phyloP scores from a whole-genome alignment of 2,329 filamentous ascomycete genomes.

The Seiridium unicorne region DNA sequence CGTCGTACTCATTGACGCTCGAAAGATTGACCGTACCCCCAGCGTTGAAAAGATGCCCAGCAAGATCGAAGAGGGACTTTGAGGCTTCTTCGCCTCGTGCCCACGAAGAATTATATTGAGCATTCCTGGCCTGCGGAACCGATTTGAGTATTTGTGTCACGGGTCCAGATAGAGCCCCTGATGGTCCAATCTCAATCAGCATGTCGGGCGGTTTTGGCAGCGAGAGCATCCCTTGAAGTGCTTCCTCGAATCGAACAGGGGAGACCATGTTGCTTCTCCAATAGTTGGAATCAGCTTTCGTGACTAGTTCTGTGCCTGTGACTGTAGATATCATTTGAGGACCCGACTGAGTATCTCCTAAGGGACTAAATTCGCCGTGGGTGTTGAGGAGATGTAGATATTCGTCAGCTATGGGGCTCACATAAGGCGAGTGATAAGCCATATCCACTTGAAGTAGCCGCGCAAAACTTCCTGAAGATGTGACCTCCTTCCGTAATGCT shows the following conservation, averaged over 20 bases:
- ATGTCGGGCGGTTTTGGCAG: constrained; percentile 12
- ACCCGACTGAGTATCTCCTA: background rate
- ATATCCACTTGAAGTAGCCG: constrained; percentile 19
- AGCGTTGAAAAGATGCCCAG: constrained; percentile 17
- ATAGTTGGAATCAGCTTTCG: constrained; percentile 13
- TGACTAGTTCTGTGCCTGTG: background rate
- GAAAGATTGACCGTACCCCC: constrained; percentile 15
- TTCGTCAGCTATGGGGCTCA: constrained; percentile 9
- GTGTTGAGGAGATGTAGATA: constrained; percentile 12
- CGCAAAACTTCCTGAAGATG: constrained; percentile 13
- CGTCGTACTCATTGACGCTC: constrained; percentile 16
- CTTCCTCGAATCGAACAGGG: constrained; percentile 22
- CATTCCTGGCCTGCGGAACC: no score
- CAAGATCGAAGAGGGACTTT: constrained; percentile 15
- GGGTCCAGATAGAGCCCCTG: constrained; percentile 17
- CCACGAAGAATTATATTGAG: constrained; percentile 14
- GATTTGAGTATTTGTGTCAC: constrained; percentile 24
- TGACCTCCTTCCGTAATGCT: background rate
- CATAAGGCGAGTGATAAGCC: constrained; percentile 17
- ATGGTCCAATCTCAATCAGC: constrained; percentile 23
- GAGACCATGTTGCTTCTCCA: constrained; percentile 29
- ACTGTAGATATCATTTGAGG: constrained; percentile 16
- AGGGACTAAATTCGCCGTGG: background rate
- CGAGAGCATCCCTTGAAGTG: constrained; percentile 6
- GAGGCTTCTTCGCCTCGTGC: constrained; percentile 11